phyloP scores from a whole-genome alignment of 768 basidiomycete genomes.

The Boletus insuetus region DNA sequence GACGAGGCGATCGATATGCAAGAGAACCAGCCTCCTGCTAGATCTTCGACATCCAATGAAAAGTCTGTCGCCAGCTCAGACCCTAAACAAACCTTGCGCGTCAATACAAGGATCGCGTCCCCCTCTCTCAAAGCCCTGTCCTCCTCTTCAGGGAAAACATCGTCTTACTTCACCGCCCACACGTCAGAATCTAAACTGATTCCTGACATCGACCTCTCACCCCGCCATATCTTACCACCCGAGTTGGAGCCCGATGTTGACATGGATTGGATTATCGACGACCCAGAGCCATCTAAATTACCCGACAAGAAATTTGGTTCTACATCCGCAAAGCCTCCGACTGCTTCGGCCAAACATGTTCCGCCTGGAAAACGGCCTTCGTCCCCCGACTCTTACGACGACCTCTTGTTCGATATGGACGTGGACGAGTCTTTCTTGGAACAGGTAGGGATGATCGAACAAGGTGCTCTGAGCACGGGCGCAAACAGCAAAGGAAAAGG shows the following conservation, averaged over 20 bases:
- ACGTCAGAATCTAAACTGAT: constrained; percentile 8
- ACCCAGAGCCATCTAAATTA: constrained; percentile 21
- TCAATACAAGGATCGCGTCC: neutral
- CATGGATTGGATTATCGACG: constrained; percentile 31
- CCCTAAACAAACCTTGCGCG: neutral
- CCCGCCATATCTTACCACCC: constrained; percentile 22
- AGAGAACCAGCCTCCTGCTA: neutral
- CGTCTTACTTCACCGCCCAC: constrained; percentile 20
- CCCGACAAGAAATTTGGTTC: constrained; percentile 4
- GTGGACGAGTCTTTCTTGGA: constrained; percentile 41
- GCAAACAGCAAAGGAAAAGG: constrained; percentile 20
- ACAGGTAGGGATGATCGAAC: constrained; percentile 32
- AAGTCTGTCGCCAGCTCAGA: neutral
- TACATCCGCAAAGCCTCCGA: constrained; percentile 7
- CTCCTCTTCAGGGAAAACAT: constrained; percentile 10
- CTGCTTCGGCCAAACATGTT: neutral
- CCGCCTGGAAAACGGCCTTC: constrained; percentile 8
- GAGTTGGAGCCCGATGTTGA: constrained; percentile 18
- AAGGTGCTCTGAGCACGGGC: constrained; percentile 11
- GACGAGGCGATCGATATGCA: constrained; percentile 12
- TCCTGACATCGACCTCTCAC: constrained; percentile 31
- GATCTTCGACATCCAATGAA: constrained; percentile 2
- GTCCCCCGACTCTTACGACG: constrained; percentile 31
- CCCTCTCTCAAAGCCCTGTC: constrained; percentile 8
- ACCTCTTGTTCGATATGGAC: constrained; percentile 35